These are phyloP conservation scores for Cubamyces sp. DNA, from an alignment of 768 basidiomycete species.

Conservation along the genomic window DNA sequence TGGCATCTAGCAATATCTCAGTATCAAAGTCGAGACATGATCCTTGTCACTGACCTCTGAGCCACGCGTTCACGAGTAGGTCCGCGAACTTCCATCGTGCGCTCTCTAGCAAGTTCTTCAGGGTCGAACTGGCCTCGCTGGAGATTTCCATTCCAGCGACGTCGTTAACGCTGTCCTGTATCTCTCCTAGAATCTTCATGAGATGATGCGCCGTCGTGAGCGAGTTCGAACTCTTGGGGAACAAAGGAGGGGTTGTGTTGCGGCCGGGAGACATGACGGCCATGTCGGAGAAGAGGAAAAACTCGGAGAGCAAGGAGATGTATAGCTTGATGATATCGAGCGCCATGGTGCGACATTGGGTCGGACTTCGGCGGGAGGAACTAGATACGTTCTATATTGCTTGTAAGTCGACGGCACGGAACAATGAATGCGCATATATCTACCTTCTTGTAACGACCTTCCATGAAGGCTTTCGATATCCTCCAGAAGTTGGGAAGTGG, in stretches of 20 bases:
- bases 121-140: slow-evolving; percentile 64
- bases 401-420: background rate
- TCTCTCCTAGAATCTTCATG: slow-evolving; percentile 77
- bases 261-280: slow-evolving; percentile 62
- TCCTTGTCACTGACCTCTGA: slow-evolving; percentile 60
- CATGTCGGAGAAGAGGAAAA: slow-evolving; percentile 83
- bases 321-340: slow-evolving; percentile 86
- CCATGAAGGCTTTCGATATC: slow-evolving; percentile 87
- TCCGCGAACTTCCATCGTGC: slow-evolving; percentile 89
- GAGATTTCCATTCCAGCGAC: slow-evolving; percentile 79
- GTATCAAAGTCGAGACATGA: background rate
- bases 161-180: slow-evolving; percentile 87
- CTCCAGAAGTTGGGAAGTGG: slow-evolving; percentile 93
- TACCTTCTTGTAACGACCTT: slow-evolving; percentile 92
- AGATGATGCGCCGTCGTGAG: slow-evolving; percentile 84
- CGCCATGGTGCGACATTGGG: slow-evolving; percentile 86
- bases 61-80: slow-evolving; percentile 76
- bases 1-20: slow-evolving; percentile 63
- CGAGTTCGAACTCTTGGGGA: slow-evolving; percentile 80
- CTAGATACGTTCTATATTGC: slow-evolving; percentile 22
- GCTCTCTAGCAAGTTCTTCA: slow-evolving; percentile 79
- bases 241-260: slow-evolving; percentile 47
- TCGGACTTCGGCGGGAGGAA: slow-evolving; percentile 73
- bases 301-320: slow-evolving; percentile 81
- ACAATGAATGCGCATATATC: slow-evolving; percentile 21